Conservation (phyloP, 192 early-diverging fungal genomes). For the Haplosporangium gracile region DNA sequence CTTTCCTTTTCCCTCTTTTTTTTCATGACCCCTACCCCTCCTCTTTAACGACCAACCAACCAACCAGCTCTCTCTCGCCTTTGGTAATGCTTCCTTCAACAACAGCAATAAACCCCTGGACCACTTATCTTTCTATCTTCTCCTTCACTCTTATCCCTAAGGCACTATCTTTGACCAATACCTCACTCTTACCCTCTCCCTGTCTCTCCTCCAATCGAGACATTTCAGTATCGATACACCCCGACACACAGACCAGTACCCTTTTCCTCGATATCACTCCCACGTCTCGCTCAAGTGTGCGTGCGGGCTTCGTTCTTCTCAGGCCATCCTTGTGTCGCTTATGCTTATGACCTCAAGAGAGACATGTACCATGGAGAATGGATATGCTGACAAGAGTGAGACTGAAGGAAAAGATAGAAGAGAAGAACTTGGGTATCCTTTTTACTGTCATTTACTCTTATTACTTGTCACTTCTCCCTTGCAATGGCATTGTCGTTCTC, state of each 20-base stretch:
- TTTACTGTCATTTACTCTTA: no score
- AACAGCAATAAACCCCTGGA: slow-evolving; percentile 4
- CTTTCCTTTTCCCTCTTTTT: background rate
- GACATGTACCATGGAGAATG: no score
- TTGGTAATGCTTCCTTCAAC: background rate
- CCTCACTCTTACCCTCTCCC: background rate
- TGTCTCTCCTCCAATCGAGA: background rate
- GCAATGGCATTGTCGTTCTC: no score
- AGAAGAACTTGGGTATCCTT: no score
- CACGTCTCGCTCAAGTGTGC: background rate
- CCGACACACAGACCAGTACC: background rate
- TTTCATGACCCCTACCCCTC: background rate
- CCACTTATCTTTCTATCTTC: background rate
- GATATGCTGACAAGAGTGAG: no score
- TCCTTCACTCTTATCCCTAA: background rate
- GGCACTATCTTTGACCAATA: background rate
- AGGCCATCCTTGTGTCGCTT: no score
- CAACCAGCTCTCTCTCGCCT: background rate
- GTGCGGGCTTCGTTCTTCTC: background rate
- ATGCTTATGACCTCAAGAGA: no score
- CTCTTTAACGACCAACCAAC: background rate
- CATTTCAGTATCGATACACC: background rate
- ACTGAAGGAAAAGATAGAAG: no score
- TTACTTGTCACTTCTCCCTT: no score
- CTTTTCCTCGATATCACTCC: background rate